A percentile compares a stretch with the other conserved stretches of the same genome.
Conservation (phyloP, 495 filamentous ascomycete species). For the Usnea hakonensis region DNA sequence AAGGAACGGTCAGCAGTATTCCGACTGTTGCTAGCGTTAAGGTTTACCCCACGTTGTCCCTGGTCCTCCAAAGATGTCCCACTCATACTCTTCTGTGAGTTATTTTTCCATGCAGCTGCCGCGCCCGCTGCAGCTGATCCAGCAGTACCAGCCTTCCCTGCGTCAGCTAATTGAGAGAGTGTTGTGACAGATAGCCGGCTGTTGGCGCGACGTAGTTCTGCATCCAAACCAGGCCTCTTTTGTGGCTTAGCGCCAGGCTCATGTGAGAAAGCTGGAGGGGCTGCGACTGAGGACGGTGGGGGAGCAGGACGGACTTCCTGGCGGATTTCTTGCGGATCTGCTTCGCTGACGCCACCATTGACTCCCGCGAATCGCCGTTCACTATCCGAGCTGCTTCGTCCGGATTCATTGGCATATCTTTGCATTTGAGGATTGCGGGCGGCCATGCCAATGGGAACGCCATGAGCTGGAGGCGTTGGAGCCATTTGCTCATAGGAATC, state of each 20-base stretch:
- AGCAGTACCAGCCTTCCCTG: slow-evolving; percentile 41
- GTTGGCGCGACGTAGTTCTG: slow-evolving; percentile 69
- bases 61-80: slow-evolving; percentile 27
- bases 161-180: slow-evolving; percentile 64
- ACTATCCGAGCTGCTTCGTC: slow-evolving; percentile 53
- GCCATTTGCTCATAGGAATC: slow-evolving; percentile 26
- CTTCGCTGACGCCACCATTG: slow-evolving; percentile 13
- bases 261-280: slow-evolving; percentile 71
- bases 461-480: slow-evolving; percentile 40
- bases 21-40: slow-evolving; percentile 27
- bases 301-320: slow-evolving; percentile 49
- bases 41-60: slow-evolving; percentile 29
- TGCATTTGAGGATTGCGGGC: slow-evolving; percentile 23
- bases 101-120: slow-evolving; percentile 32
- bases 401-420: slow-evolving; percentile 28
- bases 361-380: slow-evolving; percentile 35
- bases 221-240: slow-evolving; percentile 58
- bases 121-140: slow-evolving; percentile 34
- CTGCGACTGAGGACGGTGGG: slow-evolving; percentile 63
- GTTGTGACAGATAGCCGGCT: slow-evolving; percentile 76
- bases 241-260: slow-evolving; percentile 57
- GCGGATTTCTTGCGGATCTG: slow-evolving; percentile 25
- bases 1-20: slow-evolving; percentile 27
- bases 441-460: slow-evolving; percentile 22
- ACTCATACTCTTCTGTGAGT: slow-evolving; percentile 28